Evolutionary conservation across 106 monocot species (phyloP).

Genomic region (Xerophyta viscosa): DNA sequence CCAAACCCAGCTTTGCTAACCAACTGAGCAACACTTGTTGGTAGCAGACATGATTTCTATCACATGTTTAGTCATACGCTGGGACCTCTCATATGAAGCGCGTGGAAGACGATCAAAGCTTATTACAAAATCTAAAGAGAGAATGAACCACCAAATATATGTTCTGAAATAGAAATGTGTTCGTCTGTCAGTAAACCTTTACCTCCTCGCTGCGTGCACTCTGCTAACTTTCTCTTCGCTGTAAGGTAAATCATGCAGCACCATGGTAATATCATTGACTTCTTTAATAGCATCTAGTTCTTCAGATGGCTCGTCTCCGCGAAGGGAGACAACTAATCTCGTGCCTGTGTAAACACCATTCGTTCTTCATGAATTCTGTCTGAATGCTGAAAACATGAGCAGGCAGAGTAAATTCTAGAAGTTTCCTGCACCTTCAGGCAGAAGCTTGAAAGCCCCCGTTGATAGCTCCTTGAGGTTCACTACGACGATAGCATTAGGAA

Average conservation of each 20-base stretch:
- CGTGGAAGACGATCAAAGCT: too few relatives aligned
- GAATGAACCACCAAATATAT: neutral
- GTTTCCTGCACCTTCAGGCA: slow-evolving; percentile 70
- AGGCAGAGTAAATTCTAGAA: too few relatives aligned
- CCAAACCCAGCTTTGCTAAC: too few relatives aligned
- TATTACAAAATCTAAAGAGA: neutral
- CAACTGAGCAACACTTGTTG: too few relatives aligned
- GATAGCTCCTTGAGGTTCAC: slow-evolving; percentile 85
- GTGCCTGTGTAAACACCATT: slow-evolving; percentile 39
- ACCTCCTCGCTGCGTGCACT: slow-evolving; percentile 83
- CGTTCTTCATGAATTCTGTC: neutral
- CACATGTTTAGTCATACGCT: too few relatives aligned
- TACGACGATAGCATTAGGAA: slow-evolving; percentile 88
- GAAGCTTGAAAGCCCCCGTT: slow-evolving; percentile 79
- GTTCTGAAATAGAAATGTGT: neutral
- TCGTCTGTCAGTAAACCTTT: neutral
- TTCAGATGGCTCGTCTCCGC: slow-evolving; percentile 85
- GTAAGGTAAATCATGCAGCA: slow-evolving; percentile 74
- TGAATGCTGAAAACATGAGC: neutral
- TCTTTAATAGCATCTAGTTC: slow-evolving; percentile 67
- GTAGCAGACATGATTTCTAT: too few relatives aligned
- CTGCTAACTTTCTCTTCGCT: slow-evolving; percentile 70
- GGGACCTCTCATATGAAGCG: too few relatives aligned
- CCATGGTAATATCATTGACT: slow-evolving; percentile 73
- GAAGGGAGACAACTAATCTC: slow-evolving; percentile 71